Percentiles rank a stretch among this genome's conserved stretches.
These are phyloP conservation scores for Populus hybrid DNA, from an alignment of 441 rosid genomes.

Conservation along the genomic window DNA sequence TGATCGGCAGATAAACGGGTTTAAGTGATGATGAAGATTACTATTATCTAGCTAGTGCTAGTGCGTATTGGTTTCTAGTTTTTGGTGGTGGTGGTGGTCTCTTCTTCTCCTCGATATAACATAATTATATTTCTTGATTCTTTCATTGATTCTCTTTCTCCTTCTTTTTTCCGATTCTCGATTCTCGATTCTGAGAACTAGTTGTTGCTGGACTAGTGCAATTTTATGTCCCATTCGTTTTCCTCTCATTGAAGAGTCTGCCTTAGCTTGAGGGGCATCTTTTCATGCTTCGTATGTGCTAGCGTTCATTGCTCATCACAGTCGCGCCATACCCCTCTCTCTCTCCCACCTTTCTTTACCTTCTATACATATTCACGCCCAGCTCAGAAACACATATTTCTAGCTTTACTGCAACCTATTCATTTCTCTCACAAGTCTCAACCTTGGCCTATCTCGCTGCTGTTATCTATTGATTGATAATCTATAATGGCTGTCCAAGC, in stretches of 20 bases:
- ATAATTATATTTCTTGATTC: background rate
- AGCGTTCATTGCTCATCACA: conserved; percentile 41
- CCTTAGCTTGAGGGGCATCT: conserved; percentile 32
- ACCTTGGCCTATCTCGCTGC: background rate
- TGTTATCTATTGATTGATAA: background rate
- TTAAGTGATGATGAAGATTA: background rate
- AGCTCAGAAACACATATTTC: background rate
- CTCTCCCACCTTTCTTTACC: background rate
- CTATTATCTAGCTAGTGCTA: background rate
- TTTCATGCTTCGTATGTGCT: conserved; percentile 47
- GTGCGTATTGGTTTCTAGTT: background rate
- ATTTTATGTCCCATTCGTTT: background rate
- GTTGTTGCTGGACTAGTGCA: background rate
- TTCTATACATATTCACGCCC: background rate
- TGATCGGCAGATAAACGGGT: background rate
- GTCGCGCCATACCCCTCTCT: conserved; percentile 14
- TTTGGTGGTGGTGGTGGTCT: conserved; percentile 5
- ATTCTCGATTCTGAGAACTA: background rate
- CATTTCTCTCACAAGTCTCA: background rate
- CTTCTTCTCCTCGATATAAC: background rate
- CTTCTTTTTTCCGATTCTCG: background rate
- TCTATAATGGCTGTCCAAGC: conserved; percentile 76
- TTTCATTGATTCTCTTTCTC: conserved; percentile 2
- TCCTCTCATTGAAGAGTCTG: conserved; percentile 39
- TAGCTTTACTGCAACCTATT: background rate